These are phyloP conservation scores for Populus trichocarpa DNA, from an alignment of 441 rosid species.

Conservation along the genomic window DNA sequence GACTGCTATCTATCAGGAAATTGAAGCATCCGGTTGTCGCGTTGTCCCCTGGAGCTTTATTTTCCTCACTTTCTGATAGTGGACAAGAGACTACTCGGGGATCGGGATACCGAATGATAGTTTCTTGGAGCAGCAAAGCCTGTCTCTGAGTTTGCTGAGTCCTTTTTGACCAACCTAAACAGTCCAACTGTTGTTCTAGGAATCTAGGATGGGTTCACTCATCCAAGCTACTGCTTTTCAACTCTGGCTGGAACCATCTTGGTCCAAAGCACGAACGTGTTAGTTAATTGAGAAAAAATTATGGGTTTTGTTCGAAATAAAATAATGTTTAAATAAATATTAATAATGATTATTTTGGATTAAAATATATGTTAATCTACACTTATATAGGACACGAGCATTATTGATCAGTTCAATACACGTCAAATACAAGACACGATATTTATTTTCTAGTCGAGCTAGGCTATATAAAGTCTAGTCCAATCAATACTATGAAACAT, in stretches of 20 bases:
- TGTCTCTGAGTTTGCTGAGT: conserved; percentile 8
- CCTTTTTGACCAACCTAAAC: conserved; percentile 1
- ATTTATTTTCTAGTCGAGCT: too few species aligned
- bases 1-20: conserved; percentile 28
- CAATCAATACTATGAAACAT: too few species aligned
- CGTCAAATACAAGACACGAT: too few species aligned
- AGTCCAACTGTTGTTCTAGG: neutral
- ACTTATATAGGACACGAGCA: too few species aligned
- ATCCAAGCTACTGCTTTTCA: conserved; percentile 29
- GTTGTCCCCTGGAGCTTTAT: conserved; percentile 7
- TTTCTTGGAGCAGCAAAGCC: conserved; percentile 6
- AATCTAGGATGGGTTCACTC: conserved; percentile 11
- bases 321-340: too few species aligned
- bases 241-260: conserved; percentile 48
- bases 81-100: neutral
- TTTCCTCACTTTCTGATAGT: conserved; percentile 11
- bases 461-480: too few species aligned
- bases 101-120: conserved; percentile 7
- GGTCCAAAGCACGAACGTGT: conserved; percentile 53
- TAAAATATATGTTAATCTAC: too few species aligned
- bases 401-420: too few species aligned
- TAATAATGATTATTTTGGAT: too few species aligned
- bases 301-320: too few species aligned
- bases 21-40: conserved; percentile 16
- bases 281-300: too few species aligned